Base-by-base conservation (phyloP, 1,139 yeast genomes). In the Hemisphaericaspora subhashii region DNA sequence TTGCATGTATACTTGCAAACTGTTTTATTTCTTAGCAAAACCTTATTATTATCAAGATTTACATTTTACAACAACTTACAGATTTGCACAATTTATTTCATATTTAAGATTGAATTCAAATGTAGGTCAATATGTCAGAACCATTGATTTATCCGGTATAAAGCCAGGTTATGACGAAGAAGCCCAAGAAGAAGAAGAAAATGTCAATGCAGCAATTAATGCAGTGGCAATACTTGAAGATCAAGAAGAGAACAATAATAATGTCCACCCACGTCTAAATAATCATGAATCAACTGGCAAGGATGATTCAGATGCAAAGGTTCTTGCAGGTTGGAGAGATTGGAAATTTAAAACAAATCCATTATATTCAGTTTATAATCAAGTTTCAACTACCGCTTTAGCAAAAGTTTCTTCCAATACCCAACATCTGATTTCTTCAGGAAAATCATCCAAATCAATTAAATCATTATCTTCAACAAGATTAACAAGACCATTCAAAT, bases 281-380 rank as follows among this genome's bases (percentile, higher is more conserved):
- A 25, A 37, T 11, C 14, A 26, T 12, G 23, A 22, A 11, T 7
- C 11, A 13, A 15, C 27, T n/a, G 29, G 7, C 18, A 24, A 12
- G 24, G 31, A 20, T 35, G 31, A 51, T 44, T 4, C 51, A 43
- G 15, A 40, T 39, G 26, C 40, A 7, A 53, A 57, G 27, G 58
- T 62, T 3, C 56, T 68, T 33, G 92, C 95, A 0, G 85, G 92
- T 11, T 87, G 96, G 96, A 72, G 95, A 54, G 96, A 87, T 58
- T 86, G 95, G 95, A 83, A 86, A 52, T 82, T 74, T 50, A 73
- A 84, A 45, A 76, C 74, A 33, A 88, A 84, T 56, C 86, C 90
- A 1, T 57, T 85, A 21, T 85, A 84, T 55, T 55, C 72, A 1
- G 48, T 60, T 18, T 66, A 60, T n/a, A n/a, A n/a, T 40, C 53